A percentile compares a stretch with the other conserved stretches of the same genome.
Conservation (phyloP, 352 stramenopile species). For the Saprolegnia parasitica region DNA sequence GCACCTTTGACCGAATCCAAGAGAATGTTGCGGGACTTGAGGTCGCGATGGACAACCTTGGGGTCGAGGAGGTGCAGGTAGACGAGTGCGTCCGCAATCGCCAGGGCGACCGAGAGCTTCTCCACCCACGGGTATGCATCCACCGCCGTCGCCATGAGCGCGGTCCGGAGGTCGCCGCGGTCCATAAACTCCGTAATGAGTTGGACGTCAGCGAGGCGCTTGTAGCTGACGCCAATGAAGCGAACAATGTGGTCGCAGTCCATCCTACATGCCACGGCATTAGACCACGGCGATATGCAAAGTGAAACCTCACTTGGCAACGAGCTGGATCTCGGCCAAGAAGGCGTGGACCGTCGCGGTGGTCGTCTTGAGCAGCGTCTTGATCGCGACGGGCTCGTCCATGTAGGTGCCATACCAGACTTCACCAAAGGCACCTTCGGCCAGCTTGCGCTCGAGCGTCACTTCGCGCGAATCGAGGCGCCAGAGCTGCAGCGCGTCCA, state of each 20-base stretch:
- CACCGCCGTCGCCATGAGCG: neutral
- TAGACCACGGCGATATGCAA: neutral
- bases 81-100: conserved; percentile 4
- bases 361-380: conserved; percentile 34
- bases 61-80: conserved; percentile 13
- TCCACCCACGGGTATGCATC: neutral
- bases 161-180: conserved; percentile 2
- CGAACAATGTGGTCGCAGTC: conserved; percentile 6
- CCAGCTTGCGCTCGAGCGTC: conserved; percentile 29
- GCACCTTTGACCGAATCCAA: conserved; percentile 8
- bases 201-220: conserved; percentile 1
- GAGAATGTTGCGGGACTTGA: conserved; percentile 16
- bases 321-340: conserved; percentile 21
- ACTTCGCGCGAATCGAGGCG: neutral
- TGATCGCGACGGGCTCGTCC: conserved; percentile 41
- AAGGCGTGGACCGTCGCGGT: neutral
- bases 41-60: neutral
- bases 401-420: conserved; percentile 41
- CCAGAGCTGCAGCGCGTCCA: conserved; percentile 5
- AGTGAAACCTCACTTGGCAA: neutral
- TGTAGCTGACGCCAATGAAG: conserved; percentile 13
- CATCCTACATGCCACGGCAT: neutral
- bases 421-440: conserved; percentile 44
- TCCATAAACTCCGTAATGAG: conserved; percentile 4
- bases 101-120: neutral